Evolutionary conservation across 2,329 filamentous ascomycete species (phyloP), one percentile per base, ranked within the genome.

Genomic region (Proliferodiscus dingleyae): DNA sequence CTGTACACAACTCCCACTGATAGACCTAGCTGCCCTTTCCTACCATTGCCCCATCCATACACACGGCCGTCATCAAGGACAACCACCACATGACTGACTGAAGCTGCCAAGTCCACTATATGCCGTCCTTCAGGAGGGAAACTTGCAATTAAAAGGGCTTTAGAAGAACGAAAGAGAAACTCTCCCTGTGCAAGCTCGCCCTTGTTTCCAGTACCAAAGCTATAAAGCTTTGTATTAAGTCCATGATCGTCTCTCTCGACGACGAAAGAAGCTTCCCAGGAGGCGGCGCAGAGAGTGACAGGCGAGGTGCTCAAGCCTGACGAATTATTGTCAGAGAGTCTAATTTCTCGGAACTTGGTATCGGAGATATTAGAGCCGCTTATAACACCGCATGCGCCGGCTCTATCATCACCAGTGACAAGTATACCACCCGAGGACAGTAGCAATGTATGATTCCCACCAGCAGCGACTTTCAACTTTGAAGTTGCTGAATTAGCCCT

Each of bases 371-470:
- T 33, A 3, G 44, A 39, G 10, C 46, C 48, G 15, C 48, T 43
- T 5, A 43, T 29, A 6, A 57, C 34, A 8, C 78, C 79, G 52
- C 78, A 82, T 2, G 78, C 76, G 10, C 79, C 78, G 9, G 63
- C 71, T 2, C 67, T 61, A 6, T 67, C 71, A 47, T 83, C 77
- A 1, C 89, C 89, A 37, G 80, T 75, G 58, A 78, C 81, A 59
- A 79, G 85, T 0, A 90, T 68, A 1, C 68, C 56, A 0, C 83
- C 83, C 3, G 70, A 60, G n/a, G 76, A 78, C 9, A 89, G 70
- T 8, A 95, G 63, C 3, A 96, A 68, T 0, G 89, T 94, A 64
- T 96, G 91, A 60, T 96, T 96, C 1, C 90, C 90, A 3, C 91
- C 91, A 6, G 87, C 74, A 15, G 34, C 34, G 21, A 37, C 34